Evolutionary conservation across 371 early-diverging fungal genomes (phyloP), one percentile per base, ranked within the genome.

Genomic region (Gilbertella persicaria): DNA sequence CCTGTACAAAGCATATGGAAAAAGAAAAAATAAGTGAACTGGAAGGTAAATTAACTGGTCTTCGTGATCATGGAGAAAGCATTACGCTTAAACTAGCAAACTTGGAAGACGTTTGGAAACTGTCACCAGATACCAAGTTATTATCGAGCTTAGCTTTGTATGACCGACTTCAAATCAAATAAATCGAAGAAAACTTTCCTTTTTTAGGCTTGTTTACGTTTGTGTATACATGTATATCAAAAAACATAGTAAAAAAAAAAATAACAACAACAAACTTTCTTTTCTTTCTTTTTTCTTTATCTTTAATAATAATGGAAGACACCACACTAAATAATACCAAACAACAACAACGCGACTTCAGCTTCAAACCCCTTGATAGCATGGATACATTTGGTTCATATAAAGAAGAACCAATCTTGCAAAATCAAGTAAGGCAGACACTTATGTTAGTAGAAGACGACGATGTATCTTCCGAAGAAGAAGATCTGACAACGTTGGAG

Each of bases 21-120:
- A 52, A 55, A 21, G 41, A 64, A 1, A 77, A 91, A 19, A 71
- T 91, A 2, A 54, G 70, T 12, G 57, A 60, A 6, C 58, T 94
- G 10, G 80, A 83, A 58, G 91, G 86, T 5, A 80, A 80, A 52
- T 53, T 90, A 12, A 74, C 84, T 14, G 93, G 94, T 3, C 65
- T 91, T 21, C 71, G 88, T n/a, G 84, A 85, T 6, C 77, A 85
- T 35, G 94, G 92, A 10, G 94, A 94, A 66, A 78, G 71, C 13
- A 94, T 94, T 45, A 77, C 84, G 1, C 48, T 93, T 20, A 73
- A 81, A 26, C 47, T 93, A 19, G 85, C 87, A 0, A 57, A 75
- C 6, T 58, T 92, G 47, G 73, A 79, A 39, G 78, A 90, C 20
- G 79, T 88, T 9, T 91, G 88, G 84, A 72, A 73, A 46, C 36